Percentiles rank a stretch among this genome's conserved stretches.
phyloP scores from a whole-genome alignment of 306 rosid genomes.

The Medicago lupulina region DNA sequence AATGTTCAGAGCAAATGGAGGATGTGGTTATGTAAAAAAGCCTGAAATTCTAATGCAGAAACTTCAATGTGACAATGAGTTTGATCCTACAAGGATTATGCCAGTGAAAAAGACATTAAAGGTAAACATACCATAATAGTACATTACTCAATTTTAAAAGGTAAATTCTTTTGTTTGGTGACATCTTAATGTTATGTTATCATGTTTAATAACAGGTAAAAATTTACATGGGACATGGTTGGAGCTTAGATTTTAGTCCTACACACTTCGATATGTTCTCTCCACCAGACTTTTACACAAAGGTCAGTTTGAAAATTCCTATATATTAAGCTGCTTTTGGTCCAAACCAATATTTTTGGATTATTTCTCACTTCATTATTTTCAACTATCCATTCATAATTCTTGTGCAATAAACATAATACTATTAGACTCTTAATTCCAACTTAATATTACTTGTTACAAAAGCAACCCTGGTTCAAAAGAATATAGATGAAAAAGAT shows the following conservation, averaged over 20 bases:
- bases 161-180: slow-evolving; percentile 25
- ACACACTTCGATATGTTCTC: slow-evolving; percentile 68
- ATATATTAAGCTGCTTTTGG: too few species aligned
- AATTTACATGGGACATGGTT: slow-evolving; percentile 56
- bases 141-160: slow-evolving; percentile 5
- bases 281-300: slow-evolving; percentile 90
- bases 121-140: slow-evolving; percentile 48
- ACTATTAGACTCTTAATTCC: too few species aligned
- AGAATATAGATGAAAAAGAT: too few species aligned
- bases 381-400: too few species aligned
- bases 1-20: slow-evolving; percentile 95
- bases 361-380: too few species aligned
- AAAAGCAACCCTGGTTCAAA: too few species aligned
- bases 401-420: too few species aligned
- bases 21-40: slow-evolving; percentile 85
- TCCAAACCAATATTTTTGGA: too few species aligned
- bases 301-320: slow-evolving; percentile 49
- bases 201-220: slow-evolving; percentile 63
- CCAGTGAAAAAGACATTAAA: slow-evolving; percentile 67
- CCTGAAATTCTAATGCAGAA: slow-evolving; percentile 69
- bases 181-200: slow-evolving; percentile 4
- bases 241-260: slow-evolving; percentile 58
- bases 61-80: slow-evolving; percentile 55
- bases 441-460: too few species aligned
- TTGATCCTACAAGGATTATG: slow-evolving; percentile 64